Evolutionary conservation across 1,284 basidiomycete genomes (phyloP), one percentile per base, ranked within the genome.

Genomic region (Mixia osmundae): DNA sequence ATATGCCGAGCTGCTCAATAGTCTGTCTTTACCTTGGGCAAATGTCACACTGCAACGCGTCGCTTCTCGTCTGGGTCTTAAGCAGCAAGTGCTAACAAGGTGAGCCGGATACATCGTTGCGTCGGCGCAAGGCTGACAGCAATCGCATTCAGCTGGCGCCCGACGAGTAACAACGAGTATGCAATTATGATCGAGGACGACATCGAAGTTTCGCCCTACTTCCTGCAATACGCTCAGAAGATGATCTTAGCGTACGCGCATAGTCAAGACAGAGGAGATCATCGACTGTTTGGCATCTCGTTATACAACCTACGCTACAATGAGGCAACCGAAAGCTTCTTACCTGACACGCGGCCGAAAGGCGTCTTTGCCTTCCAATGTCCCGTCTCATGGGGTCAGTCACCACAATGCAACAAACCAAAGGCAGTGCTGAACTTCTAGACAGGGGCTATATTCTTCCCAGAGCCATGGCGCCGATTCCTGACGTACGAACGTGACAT

Each of bases 231-330:
- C 28, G 37, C 37, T 11, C 20, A 39, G 10, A 27, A 32, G n/a
- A 39, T 39, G 37, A 26, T 39, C 19, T 14, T 16, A 2, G 33
- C 32, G 2, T 39, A 34, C 37, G 37, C 35, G 3, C 30, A 39
- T 18, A 25, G 30, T 20, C 28, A 38, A 25, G 24, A 3, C 29
- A 16, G 18, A n/a, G n/a, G n/a, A n/a, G 36, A 37, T 21, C 22
- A 24, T n/a, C 36, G 36, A 4, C 37, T 38, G 9, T n/a, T 15
- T 5, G 33, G 23, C 11, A 39, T 39, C 21, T 39, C 37, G 26
- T 28, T 39, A 4, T 39, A 39, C 33, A 39, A 39, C 23, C 20
- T 30, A 10, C 37, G 32, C 9, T 39, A 39, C 28, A 39, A 34
- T 19, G 37, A 39, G 24, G 26, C 28, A 2, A 18, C 20, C 14